Conservation (phyloP, 805 yeast species). For the Kodamaea neixiangensis region DNA sequence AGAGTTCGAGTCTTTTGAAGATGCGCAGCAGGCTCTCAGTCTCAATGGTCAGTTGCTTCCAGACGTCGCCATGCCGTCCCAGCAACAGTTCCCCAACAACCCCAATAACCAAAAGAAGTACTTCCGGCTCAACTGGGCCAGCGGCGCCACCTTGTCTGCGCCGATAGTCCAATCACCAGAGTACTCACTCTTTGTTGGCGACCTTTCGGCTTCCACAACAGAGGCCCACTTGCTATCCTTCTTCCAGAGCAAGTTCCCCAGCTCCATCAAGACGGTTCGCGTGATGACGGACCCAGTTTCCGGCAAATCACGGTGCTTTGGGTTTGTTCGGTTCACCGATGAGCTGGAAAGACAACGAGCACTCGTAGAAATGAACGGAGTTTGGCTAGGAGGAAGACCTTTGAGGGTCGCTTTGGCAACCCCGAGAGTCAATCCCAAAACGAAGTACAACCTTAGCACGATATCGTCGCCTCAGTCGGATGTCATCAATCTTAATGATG, state of each 20-base stretch:
- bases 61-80: slow-evolving; percentile 50
- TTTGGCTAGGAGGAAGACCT: slow-evolving; percentile 77
- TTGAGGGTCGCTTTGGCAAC: slow-evolving; percentile 79
- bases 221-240: slow-evolving; percentile 76
- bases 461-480: not conserved
- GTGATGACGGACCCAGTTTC: slow-evolving; percentile 85
- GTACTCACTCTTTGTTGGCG: slow-evolving; percentile 80
- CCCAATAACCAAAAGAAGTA: slow-evolving; percentile 56
- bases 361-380: slow-evolving; percentile 72
- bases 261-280: slow-evolving; percentile 73
- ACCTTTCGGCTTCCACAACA: slow-evolving; percentile 73
- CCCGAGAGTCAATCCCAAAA: slow-evolving; percentile 50
- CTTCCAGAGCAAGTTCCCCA: slow-evolving; percentile 64
- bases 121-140: slow-evolving; percentile 81
- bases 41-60: slow-evolving; percentile 69
- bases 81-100: slow-evolving; percentile 38
- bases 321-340: slow-evolving; percentile 74
- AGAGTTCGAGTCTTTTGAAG: slow-evolving; percentile 67
- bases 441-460: not conserved
- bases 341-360: slow-evolving; percentile 71
- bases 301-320: slow-evolving; percentile 77
- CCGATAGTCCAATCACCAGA: slow-evolving; percentile 76
- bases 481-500: not conserved
- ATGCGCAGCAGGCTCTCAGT: slow-evolving; percentile 67
- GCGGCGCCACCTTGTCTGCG: slow-evolving; percentile 73